These are phyloP conservation scores for Chaetomium tenue DNA, from an alignment of 495 filamentous ascomycete species.

Conservation along the genomic window DNA sequence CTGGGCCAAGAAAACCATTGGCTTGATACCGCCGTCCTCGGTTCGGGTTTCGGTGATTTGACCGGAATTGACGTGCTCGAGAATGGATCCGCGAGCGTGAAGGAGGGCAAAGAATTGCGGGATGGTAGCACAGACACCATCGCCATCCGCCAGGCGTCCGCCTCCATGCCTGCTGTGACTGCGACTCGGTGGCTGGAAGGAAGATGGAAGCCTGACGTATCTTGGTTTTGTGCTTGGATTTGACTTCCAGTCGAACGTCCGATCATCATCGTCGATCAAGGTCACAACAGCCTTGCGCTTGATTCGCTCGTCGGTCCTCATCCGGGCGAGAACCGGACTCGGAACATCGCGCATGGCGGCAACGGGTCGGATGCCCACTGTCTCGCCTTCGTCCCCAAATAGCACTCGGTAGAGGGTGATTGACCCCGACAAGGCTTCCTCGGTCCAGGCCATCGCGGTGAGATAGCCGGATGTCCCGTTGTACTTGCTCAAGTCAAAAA, in stretches of 20 bases:
- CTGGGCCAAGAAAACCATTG: slow-evolving; percentile 20
- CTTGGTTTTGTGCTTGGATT: slow-evolving; percentile 23
- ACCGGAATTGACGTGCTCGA: slow-evolving; percentile 26
- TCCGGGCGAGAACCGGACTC: slow-evolving; percentile 25
- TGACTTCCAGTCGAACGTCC: slow-evolving; percentile 28
- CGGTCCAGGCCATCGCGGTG: slow-evolving; percentile 30
- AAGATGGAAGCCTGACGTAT: slow-evolving; percentile 22
- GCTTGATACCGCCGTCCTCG: slow-evolving; percentile 5
- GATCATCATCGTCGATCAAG: slow-evolving; percentile 22
- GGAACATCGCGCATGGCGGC: slow-evolving; percentile 33
- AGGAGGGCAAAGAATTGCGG: slow-evolving; percentile 34
- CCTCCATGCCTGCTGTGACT: slow-evolving; percentile 7
- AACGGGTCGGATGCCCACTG: slow-evolving; percentile 26
- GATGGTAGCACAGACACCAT: slow-evolving; percentile 30
- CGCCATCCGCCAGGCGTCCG: slow-evolving; percentile 17
- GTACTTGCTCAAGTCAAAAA: slow-evolving; percentile 33
- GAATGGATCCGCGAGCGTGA: slow-evolving; percentile 25
- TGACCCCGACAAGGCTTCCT: slow-evolving; percentile 22
- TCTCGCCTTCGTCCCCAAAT: slow-evolving; percentile 15
- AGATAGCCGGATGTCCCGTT: slow-evolving; percentile 24
- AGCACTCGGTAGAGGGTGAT: slow-evolving; percentile 29
- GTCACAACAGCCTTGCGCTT: slow-evolving; percentile 30
- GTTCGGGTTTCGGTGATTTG: slow-evolving; percentile 5
- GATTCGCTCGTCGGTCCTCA: slow-evolving; percentile 29
- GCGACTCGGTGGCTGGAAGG: background rate